A percentile compares a stretch with the other conserved stretches of the same genome.
These are phyloP conservation scores for Oxyria digyna DNA, from an alignment of 148 eudicot genomes.

Conservation along the genomic window DNA sequence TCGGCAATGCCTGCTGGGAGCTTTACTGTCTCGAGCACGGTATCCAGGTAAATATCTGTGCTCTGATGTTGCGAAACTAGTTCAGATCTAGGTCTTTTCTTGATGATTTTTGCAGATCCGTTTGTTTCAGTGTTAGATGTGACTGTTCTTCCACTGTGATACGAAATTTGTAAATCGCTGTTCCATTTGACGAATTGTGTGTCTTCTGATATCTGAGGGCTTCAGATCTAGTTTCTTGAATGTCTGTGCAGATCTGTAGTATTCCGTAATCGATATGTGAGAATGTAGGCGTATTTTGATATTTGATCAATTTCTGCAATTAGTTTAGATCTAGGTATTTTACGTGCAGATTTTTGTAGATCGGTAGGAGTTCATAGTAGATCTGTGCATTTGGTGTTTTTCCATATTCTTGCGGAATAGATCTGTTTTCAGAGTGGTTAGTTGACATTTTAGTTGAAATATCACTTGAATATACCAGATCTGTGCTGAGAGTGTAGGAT, in stretches of 20 bases:
- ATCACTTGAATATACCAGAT: neutral
- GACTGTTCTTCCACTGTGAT: neutral
- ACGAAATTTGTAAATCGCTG: neutral
- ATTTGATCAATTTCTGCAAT: neutral
- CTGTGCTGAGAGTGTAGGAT: neutral
- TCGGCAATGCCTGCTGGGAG: conserved; percentile 12
- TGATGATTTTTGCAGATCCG: neutral
- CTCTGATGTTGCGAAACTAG: neutral
- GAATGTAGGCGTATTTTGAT: neutral
- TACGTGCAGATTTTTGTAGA: neutral
- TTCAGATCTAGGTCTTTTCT: neutral
- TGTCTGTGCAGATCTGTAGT: neutral
- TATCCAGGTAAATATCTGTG: neutral
- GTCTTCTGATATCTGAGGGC: neutral
- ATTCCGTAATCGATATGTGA: neutral
- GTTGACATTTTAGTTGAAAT: neutral
- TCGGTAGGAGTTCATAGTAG: neutral
- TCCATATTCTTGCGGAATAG: too few species aligned
- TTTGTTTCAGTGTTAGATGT: neutral
- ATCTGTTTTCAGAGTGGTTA: neutral
- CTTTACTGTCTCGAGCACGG: conserved; percentile 13
- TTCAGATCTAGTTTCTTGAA: neutral
- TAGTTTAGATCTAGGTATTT: neutral
- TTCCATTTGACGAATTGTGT: neutral
- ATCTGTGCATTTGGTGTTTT: neutral